Evolutionary conservation across 345 rosid genomes (phyloP).

Genomic region (Rhizophora mangle): DNA sequence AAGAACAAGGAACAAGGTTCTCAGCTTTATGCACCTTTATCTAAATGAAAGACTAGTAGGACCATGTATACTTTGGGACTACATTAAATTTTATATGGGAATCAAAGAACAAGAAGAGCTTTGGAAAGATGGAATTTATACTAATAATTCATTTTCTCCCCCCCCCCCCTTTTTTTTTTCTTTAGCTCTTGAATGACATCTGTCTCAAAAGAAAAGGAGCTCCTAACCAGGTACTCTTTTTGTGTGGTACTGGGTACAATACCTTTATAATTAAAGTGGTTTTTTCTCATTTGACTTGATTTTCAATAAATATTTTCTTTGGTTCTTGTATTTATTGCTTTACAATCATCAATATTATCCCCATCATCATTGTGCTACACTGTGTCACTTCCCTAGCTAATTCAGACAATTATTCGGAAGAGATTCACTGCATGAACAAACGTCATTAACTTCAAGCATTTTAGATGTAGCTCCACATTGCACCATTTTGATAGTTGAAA

Average conservation of each 20-base stretch:
- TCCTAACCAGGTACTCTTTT: slow-evolving; percentile 26
- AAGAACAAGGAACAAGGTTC: slow-evolving; percentile 22
- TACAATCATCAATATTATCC: slow-evolving; percentile 15
- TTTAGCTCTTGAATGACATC: slow-evolving; percentile 36
- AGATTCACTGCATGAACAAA: too few species aligned
- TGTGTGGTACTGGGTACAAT: neutral
- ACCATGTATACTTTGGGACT: slow-evolving; percentile 9
- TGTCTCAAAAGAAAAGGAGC: slow-evolving; percentile 41
- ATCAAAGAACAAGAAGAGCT: neutral
- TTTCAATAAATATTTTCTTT: neutral
- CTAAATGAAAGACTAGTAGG: neutral
- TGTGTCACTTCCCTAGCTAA: too few species aligned
- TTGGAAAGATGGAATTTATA: slow-evolving; percentile 7
- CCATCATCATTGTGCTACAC: slow-evolving; percentile 3
- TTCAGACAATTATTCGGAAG: too few species aligned
- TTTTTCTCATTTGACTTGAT: slow-evolving; percentile 21
- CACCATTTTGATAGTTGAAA: too few species aligned
- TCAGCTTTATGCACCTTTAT: slow-evolving; percentile 18
- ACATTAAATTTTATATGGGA: neutral
- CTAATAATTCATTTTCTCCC: neutral
- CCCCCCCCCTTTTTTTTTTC: neutral
- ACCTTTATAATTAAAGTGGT: neutral
- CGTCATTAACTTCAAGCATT: too few species aligned
- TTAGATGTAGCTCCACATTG: too few species aligned
- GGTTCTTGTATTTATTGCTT: neutral